Conservation (phyloP, 75 land plant genomes). For the Selaginella tamariscina region DNA sequence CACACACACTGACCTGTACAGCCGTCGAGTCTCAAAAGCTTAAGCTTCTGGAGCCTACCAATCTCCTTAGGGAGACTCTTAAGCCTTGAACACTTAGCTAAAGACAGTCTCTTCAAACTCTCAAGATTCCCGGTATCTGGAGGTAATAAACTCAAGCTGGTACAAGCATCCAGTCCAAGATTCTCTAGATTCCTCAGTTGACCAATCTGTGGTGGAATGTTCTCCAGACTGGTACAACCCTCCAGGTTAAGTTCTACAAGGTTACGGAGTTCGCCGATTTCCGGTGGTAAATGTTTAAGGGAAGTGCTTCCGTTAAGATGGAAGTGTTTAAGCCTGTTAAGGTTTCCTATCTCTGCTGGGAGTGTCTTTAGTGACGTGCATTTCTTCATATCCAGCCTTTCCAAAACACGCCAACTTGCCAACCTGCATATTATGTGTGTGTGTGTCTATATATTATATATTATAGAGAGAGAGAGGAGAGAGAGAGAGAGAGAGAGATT, state of each 20-base stretch:
- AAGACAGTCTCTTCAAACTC: neutral
- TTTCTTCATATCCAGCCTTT: constrained; percentile 9
- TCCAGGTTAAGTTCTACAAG: constrained; percentile 1
- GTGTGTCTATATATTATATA: too few species aligned
- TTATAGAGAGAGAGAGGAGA: too few species aligned
- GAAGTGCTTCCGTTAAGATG: neutral
- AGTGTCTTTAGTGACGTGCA: neutral
- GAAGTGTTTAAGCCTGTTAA: neutral
- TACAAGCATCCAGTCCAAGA: neutral
- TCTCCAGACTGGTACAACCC: neutral
- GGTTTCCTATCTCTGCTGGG: neutral
- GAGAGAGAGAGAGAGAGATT: too few species aligned
- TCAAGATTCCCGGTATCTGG: neutral
- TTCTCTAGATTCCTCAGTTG: neutral
- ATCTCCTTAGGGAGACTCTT: neutral
- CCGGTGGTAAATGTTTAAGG: neutral
- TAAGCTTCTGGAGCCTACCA: neutral
- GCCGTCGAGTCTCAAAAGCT: constrained; percentile 3
- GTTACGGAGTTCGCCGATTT: neutral
- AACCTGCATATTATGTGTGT: too few species aligned
- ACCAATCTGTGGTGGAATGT: neutral
- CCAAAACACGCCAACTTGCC: neutral
- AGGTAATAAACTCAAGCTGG: neutral
- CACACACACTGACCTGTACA: too few species aligned
- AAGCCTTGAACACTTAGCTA: constrained; percentile 4